phyloP scores from a whole-genome alignment of 2,329 filamentous ascomycete genomes.

The Ascochyta lentis region DNA sequence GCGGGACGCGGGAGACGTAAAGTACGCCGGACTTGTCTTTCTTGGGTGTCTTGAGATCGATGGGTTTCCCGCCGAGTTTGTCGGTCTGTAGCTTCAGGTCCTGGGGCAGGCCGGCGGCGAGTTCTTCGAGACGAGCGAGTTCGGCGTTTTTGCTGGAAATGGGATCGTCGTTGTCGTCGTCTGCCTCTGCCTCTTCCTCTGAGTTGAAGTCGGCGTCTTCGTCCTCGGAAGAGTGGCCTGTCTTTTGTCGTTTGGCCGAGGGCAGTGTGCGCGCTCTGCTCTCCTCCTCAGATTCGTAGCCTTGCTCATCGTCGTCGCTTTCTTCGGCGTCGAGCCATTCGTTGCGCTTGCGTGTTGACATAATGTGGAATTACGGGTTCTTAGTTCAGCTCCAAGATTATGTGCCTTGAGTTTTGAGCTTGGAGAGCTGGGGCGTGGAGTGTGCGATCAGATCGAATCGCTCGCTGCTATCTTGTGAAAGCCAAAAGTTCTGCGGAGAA shows the following conservation, averaged over 20 bases:
- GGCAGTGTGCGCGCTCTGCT: conserved; percentile 65
- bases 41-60: conserved; percentile 58
- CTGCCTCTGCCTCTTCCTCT: conserved; percentile 35
- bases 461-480: conserved; percentile 8
- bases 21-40: conserved; percentile 79
- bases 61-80: conserved; percentile 27
- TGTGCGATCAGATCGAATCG: neutral
- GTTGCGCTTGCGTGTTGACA: conserved; percentile 74
- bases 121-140: conserved; percentile 40
- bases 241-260: conserved; percentile 69
- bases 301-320: conserved; percentile 54
- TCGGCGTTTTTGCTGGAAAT: conserved; percentile 39
- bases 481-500: conserved; percentile 36
- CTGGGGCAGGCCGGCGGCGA: conserved; percentile 38
- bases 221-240: conserved; percentile 53
- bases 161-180: conserved; percentile 31
- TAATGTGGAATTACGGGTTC: conserved; percentile 39
- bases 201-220: conserved; percentile 26
- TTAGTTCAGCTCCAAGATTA: neutral
- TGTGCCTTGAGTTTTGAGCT: neutral
- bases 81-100: conserved; percentile 46
- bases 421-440: neutral
- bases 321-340: conserved; percentile 67
- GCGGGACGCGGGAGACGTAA: conserved; percentile 83
- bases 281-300: conserved; percentile 73